These are phyloP conservation scores for Globisporangium radiosum DNA, from an alignment of 352 stramenopile species.

Conservation along the genomic window DNA sequence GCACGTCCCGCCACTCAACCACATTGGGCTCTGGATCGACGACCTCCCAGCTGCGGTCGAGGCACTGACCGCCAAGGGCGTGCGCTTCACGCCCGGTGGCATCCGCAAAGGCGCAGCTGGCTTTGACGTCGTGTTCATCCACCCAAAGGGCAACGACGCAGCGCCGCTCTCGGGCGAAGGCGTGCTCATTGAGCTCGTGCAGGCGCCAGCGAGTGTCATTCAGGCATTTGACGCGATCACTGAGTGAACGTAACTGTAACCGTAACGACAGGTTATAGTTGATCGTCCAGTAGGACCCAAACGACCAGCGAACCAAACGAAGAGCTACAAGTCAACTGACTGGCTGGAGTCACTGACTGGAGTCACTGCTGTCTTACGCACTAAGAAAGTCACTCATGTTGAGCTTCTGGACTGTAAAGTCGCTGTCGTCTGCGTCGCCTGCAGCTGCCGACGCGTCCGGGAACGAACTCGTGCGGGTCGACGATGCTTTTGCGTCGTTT, in stretches of 20 bases:
- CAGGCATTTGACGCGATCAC: conserved; percentile 50
- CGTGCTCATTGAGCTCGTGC: conserved; percentile 96
- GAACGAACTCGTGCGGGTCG: conserved; percentile 32
- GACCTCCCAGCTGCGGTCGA: conserved; percentile 89
- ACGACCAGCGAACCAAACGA: too few relatives aligned
- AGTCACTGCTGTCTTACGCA: not conserved
- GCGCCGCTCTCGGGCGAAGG: conserved; percentile 89
- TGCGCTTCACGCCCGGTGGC: conserved; percentile 96
- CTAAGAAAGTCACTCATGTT: conserved; percentile 74
- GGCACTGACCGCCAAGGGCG: conserved; percentile 88
- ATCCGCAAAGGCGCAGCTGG: conserved; percentile 96
- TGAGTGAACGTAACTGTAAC: conserved; percentile 16
- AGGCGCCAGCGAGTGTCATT: conserved; percentile 92
- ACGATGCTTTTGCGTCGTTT: conserved; percentile 33
- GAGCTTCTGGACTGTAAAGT: conserved; percentile 67
- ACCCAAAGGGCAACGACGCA: conserved; percentile 95
- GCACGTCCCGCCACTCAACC: conserved; percentile 95
- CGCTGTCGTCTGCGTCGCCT: conserved; percentile 16
- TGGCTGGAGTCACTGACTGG: too few relatives aligned
- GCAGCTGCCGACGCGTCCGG: conserved; percentile 17
- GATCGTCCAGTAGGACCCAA: too few relatives aligned
- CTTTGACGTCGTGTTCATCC: conserved; percentile 97
- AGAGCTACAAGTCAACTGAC: too few relatives aligned
- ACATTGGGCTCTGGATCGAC: conserved; percentile 98
- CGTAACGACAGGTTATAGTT: not conserved